Evolutionary conservation across 2,329 filamentous ascomycete species (phyloP), one percentile per base, ranked within the genome.

Genomic region (Fusarium coffeatum): DNA sequence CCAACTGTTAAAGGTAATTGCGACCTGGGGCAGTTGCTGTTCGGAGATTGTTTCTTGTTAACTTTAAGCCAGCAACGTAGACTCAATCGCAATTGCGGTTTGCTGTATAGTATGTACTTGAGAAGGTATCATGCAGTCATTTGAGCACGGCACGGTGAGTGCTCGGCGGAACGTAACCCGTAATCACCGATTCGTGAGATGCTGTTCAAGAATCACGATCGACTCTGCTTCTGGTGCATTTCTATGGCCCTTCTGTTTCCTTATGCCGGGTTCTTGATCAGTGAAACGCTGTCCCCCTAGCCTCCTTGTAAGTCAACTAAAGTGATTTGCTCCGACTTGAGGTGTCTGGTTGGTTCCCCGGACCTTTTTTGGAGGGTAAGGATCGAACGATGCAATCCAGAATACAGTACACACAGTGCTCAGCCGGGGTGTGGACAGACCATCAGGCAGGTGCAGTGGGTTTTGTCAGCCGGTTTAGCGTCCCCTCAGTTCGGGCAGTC

Each of bases 351-450:
- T 71, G 67, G 71, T 18, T 53, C 57, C 42, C 63, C 47, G 55
- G 63, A 64, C 50, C 63, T 47, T 64, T 55, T 55, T 47, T 62
- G 63, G 51, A 66, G 61, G 57, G 71, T 40, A 59, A 57, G 66
- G 68, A 75, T 75, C 73, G 69, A 72, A 75, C 73, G 71, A 75
- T 74, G 69, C 59, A 66, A 63, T 68, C 65, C 48, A 28, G 40
- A 65, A 34, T 58, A 75, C 73, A 75, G 73, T 75, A 56, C n/a
- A 42, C 49, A 61, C 57, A 68, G 68, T 70, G 46, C 22, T 20
- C 8, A 32, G 11, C 37, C n/a, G 16, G 28, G 18, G 37, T 28
- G 27, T 23, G 59, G 32, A 54, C 45, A 43, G 41, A 43, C 41
- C 41, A 43, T 10, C 41, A 34, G 25, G 37, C 12, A 42, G 20